Evolutionary conservation across 2,329 filamentous ascomycete species (phyloP).

Genomic region (Trichoderma aggressivum): DNA sequence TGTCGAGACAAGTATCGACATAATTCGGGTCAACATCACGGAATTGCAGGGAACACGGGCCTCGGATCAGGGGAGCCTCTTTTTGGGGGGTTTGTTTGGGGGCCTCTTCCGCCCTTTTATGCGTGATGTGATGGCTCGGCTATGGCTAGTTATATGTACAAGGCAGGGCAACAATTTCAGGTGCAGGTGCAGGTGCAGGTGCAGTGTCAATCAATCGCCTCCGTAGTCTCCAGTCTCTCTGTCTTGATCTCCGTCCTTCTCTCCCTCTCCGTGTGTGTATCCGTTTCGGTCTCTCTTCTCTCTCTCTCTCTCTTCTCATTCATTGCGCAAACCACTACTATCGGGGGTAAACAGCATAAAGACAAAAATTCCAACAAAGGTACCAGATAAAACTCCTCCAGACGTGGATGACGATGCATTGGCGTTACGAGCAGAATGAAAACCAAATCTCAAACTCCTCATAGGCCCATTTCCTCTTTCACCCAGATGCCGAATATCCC

Average conservation of each 20-base stretch:
- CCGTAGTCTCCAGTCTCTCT: background rate
- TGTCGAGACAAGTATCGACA: background rate
- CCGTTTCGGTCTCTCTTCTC: background rate
- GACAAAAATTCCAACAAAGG: background rate
- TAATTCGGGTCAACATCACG: background rate
- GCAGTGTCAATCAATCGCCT: background rate
- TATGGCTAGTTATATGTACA: background rate
- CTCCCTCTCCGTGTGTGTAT: background rate
- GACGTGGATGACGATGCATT: background rate
- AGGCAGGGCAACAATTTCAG: background rate
- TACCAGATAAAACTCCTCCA: constrained; percentile 6
- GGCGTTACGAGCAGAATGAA: background rate
- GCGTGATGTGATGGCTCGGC: background rate
- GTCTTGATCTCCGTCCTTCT: background rate
- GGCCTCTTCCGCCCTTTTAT: background rate
- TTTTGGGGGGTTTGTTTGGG: background rate
- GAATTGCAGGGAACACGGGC: background rate
- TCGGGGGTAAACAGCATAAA: background rate
- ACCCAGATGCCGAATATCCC: background rate
- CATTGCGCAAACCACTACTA: background rate
- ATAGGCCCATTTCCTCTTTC: background rate
- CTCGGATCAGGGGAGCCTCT: background rate
- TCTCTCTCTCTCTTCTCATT: background rate
- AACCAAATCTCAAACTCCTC: background rate
- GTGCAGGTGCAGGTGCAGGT: background rate